Conservation (phyloP, 805 yeast species). For the Lipomyces sp. region DNA sequence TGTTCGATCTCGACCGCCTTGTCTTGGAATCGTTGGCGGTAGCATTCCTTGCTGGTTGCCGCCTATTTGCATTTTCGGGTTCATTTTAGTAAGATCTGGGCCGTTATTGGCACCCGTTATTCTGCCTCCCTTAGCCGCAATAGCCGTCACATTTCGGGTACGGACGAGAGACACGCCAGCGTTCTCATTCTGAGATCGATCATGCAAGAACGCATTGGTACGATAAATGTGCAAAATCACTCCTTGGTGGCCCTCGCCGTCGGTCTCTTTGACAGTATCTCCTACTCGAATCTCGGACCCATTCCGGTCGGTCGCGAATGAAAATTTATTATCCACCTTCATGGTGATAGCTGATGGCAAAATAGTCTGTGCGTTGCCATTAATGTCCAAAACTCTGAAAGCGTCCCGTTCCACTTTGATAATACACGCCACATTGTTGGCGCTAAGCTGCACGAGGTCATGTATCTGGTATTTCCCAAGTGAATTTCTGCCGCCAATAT, state of each 20-base stretch:
- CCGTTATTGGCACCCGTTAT: slow-evolving; percentile 46
- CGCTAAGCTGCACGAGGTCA: slow-evolving; percentile 85
- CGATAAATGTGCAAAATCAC: slow-evolving; percentile 84
- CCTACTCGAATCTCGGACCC: slow-evolving; percentile 89
- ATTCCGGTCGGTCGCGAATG: slow-evolving; percentile 80
- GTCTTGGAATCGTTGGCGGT: slow-evolving; percentile 62
- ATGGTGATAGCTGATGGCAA: slow-evolving; percentile 83
- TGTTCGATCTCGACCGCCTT: slow-evolving; percentile 80
- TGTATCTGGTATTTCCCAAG: slow-evolving; percentile 79
- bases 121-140: slow-evolving; percentile 80
- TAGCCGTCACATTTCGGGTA: slow-evolving; percentile 75
- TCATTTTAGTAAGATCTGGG: slow-evolving; percentile 69
- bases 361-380: slow-evolving; percentile 73
- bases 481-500: slow-evolving; percentile 68
- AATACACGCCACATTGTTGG: slow-evolving; percentile 85
- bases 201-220: slow-evolving; percentile 75
- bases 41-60: slow-evolving; percentile 46
- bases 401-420: slow-evolving; percentile 88
- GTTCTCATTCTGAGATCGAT: slow-evolving; percentile 79
- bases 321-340: slow-evolving; percentile 70
- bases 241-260: slow-evolving; percentile 88
- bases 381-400: slow-evolving; percentile 77
- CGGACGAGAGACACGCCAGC: slow-evolving; percentile 88
- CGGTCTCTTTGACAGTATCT: slow-evolving; percentile 85
- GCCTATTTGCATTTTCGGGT: slow-evolving; percentile 65